Evolutionary conservation across 345 rosid species (phyloP).

Genomic region (Erucastrum elatum): DNA sequence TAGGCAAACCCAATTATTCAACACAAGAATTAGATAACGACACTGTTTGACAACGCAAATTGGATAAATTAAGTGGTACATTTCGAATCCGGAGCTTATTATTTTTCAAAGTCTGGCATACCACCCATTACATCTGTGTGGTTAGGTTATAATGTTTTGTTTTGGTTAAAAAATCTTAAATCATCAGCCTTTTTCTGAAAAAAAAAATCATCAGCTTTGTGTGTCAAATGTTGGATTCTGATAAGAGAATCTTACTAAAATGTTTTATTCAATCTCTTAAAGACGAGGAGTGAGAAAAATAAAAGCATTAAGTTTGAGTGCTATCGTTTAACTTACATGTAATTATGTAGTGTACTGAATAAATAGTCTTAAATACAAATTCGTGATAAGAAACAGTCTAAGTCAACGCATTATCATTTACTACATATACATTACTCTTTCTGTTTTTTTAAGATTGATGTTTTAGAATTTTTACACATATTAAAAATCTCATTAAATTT

Average conservation of each 20-base stretch:
- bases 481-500: too few relatives aligned
- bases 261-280: neutral
- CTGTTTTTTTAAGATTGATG: too few relatives aligned
- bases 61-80: neutral
- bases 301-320: neutral
- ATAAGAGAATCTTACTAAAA: neutral
- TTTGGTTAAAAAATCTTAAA: conserved; percentile 11
- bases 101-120: neutral
- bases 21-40: neutral
- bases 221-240: neutral
- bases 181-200: neutral
- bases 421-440: too few relatives aligned
- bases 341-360: neutral
- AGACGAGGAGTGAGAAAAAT: neutral
- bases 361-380: neutral
- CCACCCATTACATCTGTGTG: neutral
- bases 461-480: too few relatives aligned
- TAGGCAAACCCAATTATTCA: neutral
- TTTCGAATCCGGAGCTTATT: neutral
- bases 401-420: neutral
- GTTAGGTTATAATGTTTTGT: neutral
- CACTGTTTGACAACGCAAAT: neutral
- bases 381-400: neutral
- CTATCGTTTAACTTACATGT: neutral
- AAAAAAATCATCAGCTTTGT: neutral